Conservation (phyloP, 495 filamentous ascomycete species). For the Rostrohypoxylon terebratum region DNA sequence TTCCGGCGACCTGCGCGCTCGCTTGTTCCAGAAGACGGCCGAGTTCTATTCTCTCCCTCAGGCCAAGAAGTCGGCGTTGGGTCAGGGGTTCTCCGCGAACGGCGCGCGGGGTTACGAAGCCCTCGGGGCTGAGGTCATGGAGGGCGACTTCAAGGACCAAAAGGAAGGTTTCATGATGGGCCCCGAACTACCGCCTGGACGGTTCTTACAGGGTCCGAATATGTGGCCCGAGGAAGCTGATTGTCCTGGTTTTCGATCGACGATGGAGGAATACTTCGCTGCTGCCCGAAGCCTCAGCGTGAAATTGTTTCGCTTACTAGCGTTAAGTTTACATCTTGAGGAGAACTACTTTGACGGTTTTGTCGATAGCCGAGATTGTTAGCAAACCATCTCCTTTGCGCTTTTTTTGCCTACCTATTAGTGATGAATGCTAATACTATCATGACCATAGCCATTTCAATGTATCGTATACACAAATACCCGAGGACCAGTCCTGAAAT, state of each 20-base stretch:
- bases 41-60: slow-evolving; percentile 43
- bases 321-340: slow-evolving; percentile 55
- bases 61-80: slow-evolving; percentile 30
- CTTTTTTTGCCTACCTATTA: too few relatives aligned
- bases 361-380: slow-evolving; percentile 50
- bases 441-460: slow-evolving; percentile 39
- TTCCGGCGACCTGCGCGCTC: slow-evolving; percentile 46
- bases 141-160: slow-evolving; percentile 39
- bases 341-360: slow-evolving; percentile 59
- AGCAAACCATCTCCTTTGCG: slow-evolving; percentile 7
- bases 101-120: slow-evolving; percentile 46
- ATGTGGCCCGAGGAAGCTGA: slow-evolving; percentile 56
- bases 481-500: slow-evolving; percentile 34
- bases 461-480: slow-evolving; percentile 52
- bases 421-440: slow-evolving; percentile 10
- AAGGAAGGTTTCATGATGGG: slow-evolving; percentile 52
- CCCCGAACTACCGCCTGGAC: slow-evolving; percentile 37
- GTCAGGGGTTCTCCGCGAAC: slow-evolving; percentile 34
- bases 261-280: slow-evolving; percentile 52
- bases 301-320: slow-evolving; percentile 56
- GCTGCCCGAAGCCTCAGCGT: slow-evolving; percentile 51
- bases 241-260: slow-evolving; percentile 47
- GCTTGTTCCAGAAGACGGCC: slow-evolving; percentile 30
- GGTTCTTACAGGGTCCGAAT: slow-evolving; percentile 61
- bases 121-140: slow-evolving; percentile 43